These are phyloP conservation scores for Penicillium sumatraense DNA, from an alignment of 2,329 filamentous ascomycete species.

Conservation along the genomic window DNA sequence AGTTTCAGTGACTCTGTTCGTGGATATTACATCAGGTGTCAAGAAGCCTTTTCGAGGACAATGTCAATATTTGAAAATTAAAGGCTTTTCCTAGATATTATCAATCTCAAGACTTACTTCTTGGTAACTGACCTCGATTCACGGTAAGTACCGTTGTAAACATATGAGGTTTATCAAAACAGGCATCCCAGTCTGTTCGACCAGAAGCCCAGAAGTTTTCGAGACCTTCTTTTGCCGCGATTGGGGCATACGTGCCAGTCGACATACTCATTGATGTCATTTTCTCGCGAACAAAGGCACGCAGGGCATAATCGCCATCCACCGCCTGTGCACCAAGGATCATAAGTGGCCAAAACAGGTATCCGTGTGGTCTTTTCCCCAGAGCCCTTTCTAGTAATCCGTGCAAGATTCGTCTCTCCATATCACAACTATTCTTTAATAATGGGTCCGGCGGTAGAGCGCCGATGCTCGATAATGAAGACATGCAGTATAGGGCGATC, in stretches of 20 bases:
- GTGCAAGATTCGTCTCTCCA: not conserved
- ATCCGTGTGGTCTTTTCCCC: constrained; percentile 16
- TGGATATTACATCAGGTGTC: not conserved
- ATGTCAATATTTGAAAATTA: not conserved
- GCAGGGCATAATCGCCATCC: constrained; percentile 19
- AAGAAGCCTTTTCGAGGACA: not conserved
- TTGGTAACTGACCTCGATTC: not conserved
- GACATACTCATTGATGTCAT: constrained; percentile 32
- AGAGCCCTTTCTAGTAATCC: not conserved
- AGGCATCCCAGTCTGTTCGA: constrained; percentile 41
- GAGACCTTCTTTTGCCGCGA: constrained; percentile 36
- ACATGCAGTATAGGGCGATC: constrained; percentile 2
- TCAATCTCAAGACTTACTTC: not conserved
- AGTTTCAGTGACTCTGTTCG: not conserved
- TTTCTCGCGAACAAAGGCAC: constrained; percentile 32
- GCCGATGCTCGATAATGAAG: not conserved
- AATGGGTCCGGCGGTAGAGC: not conserved
- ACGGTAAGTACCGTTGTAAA: not conserved
- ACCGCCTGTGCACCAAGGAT: constrained; percentile 42
- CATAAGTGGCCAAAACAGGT: constrained; percentile 42
- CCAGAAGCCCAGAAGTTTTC: constrained; percentile 42
- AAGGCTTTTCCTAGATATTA: not conserved
- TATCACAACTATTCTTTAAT: not conserved
- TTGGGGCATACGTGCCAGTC: constrained; percentile 35
- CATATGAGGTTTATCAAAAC: constrained; percentile 42